phyloP scores from a whole-genome alignment of 176 grass and related monocot species.

The Carex parvula region DNA sequence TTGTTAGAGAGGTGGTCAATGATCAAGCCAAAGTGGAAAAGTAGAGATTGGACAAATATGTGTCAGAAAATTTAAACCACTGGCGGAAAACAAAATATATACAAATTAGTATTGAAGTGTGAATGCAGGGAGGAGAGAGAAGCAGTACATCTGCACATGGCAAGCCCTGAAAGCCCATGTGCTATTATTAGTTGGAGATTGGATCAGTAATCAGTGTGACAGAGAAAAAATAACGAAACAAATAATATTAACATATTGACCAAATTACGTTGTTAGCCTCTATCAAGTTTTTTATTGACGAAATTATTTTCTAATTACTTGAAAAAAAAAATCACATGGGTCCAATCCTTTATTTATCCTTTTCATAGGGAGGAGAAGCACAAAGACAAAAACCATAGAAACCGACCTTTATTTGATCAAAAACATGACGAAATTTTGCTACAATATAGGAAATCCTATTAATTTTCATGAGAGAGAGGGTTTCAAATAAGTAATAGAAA shows the following conservation, averaged over 20 bases:
- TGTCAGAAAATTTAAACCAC: neutral
- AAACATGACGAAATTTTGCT: neutral
- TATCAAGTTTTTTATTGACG: neutral
- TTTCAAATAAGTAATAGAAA: neutral
- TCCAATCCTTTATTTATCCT: neutral
- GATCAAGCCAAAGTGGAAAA: neutral
- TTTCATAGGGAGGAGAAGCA: neutral
- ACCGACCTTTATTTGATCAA: neutral
- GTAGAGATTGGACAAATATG: neutral
- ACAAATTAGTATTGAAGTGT: constrained; percentile 12
- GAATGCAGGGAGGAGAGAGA: constrained; percentile 13
- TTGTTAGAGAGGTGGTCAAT: constrained; percentile 2
- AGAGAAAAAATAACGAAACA: constrained; percentile 7
- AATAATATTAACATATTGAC: constrained; percentile 13
- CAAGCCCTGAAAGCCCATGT: constrained; percentile 29
- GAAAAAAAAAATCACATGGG: neutral
- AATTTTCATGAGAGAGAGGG: neutral
- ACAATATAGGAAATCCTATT: neutral
- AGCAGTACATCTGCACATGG: constrained; percentile 25
- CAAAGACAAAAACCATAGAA: neutral
- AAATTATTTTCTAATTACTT: neutral
- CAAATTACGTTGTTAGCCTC: neutral
- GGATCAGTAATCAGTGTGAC: constrained; percentile 9
- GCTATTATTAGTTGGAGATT: constrained; percentile 31
- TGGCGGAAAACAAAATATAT: neutral